Conservation (phyloP, 495 filamentous ascomycete genomes). For the Hyaloscypha finlandica region DNA sequence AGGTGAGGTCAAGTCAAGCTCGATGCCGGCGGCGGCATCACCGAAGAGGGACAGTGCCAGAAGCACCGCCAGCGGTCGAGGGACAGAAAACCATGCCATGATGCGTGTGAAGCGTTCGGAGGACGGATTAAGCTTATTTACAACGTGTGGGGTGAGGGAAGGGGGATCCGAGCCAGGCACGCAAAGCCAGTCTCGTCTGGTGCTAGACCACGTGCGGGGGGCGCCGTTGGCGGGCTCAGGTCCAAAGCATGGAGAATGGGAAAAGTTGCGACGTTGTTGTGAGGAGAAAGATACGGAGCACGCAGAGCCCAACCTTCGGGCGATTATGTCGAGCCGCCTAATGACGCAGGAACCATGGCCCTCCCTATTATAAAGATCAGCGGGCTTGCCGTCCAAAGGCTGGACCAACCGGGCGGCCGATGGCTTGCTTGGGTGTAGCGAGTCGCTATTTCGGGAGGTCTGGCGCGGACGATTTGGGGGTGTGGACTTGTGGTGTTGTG, state of each 20-base stretch:
- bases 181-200: not conserved
- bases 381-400: no score
- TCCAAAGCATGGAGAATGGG: no score
- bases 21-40: not conserved
- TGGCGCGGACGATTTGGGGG: no score
- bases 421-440: no score
- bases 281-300: no score
- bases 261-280: no score
- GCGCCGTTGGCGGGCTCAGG: not conserved
- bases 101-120: not conserved
- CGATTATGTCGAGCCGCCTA: no score
- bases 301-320: not conserved
- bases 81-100: not conserved
- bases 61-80: not conserved
- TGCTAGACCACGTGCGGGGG: not conserved
- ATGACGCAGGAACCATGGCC: no score
- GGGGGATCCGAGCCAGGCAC: not conserved
- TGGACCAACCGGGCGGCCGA: no score
- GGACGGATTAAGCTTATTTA: not conserved
- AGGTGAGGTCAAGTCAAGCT: not conserved
- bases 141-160: not conserved
- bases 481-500: no score
- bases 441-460: no score
- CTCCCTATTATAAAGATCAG: no score
- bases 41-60: slow-evolving; percentile 1